Evolutionary conservation across 2,329 filamentous ascomycete genomes (phyloP).

Genomic region (Thyridium curvatum): DNA sequence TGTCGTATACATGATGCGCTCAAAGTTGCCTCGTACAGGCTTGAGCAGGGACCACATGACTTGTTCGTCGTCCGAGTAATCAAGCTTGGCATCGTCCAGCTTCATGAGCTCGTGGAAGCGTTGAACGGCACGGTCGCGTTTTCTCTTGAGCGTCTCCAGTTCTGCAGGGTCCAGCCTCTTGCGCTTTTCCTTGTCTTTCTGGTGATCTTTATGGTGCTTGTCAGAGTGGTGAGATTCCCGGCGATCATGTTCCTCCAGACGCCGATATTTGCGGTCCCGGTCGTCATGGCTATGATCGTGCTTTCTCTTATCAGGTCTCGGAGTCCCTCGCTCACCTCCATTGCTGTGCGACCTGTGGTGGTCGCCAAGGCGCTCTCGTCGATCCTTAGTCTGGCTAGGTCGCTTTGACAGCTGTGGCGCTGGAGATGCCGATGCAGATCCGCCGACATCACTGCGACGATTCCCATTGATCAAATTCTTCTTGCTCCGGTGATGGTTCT

Average conservation of each 20-base stretch:
- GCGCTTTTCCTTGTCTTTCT: slow-evolving; percentile 31
- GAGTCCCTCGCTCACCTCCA: slow-evolving; percentile 43
- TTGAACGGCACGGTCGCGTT: slow-evolving; percentile 24
- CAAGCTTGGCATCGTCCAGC: slow-evolving; percentile 26
- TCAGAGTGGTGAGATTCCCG: slow-evolving; percentile 21
- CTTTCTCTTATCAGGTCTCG: slow-evolving; percentile 55
- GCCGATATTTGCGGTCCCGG: slow-evolving; percentile 42
- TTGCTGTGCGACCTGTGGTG: slow-evolving; percentile 45
- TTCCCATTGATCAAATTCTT: slow-evolving; percentile 65
- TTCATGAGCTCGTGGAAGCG: slow-evolving; percentile 29
- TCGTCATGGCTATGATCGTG: slow-evolving; percentile 49
- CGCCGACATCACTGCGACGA: slow-evolving; percentile 50
- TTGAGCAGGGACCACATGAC: slow-evolving; percentile 30
- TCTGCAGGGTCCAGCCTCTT: slow-evolving; percentile 26
- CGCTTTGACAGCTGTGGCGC: slow-evolving; percentile 50
- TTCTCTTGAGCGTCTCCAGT: slow-evolving; percentile 24
- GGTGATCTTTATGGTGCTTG: slow-evolving; percentile 20
- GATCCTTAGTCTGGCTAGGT: slow-evolving; percentile 36
- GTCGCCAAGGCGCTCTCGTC: slow-evolving; percentile 40
- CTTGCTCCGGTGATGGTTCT: slow-evolving; percentile 93
- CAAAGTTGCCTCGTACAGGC: slow-evolving; percentile 27
- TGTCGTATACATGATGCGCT: slow-evolving; percentile 27
- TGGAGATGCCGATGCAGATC: slow-evolving; percentile 65
- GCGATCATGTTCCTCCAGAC: slow-evolving; percentile 36
- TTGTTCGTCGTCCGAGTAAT: slow-evolving; percentile 23